Evolutionary conservation across 768 basidiomycete genomes (phyloP).

Genomic region (Calocybe indica): DNA sequence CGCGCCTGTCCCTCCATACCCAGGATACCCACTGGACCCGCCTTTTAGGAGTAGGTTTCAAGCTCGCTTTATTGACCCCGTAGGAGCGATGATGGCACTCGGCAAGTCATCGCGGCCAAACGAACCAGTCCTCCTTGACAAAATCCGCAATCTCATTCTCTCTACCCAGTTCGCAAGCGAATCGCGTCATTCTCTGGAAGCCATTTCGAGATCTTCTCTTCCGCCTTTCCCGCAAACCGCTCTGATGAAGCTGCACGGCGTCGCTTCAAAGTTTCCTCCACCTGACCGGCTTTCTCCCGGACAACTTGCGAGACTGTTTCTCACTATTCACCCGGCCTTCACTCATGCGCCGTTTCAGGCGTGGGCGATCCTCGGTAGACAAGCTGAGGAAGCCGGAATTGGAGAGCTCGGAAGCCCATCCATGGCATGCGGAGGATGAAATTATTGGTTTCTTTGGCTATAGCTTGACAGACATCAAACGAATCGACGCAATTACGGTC

Average conservation of each 20-base stretch:
- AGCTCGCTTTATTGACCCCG: conserved; percentile 59
- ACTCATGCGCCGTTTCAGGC: conserved; percentile 51
- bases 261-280: conserved; percentile 46
- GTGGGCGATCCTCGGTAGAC: conserved; percentile 55
- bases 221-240: conserved; percentile 65
- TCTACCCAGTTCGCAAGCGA: conserved; percentile 62
- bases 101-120: conserved; percentile 11
- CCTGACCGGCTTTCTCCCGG: conserved; percentile 31
- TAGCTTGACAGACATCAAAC: conserved; percentile 30
- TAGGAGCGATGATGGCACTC: conserved; percentile 45
- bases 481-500: conserved; percentile 34
- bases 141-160: conserved; percentile 51
- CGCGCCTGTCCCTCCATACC: conserved; percentile 63
- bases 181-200: conserved; percentile 45
- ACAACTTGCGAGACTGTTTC: conserved; percentile 48
- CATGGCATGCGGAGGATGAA: conserved; percentile 32
- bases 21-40: conserved; percentile 61
- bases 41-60: conserved; percentile 68
- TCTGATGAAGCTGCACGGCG: conserved; percentile 39
- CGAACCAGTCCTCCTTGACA: conserved; percentile 21
- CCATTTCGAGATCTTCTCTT: conserved; percentile 44
- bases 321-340: conserved; percentile 56
- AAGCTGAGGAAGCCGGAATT: conserved; percentile 47
- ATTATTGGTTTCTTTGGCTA: conserved; percentile 50
- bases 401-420: conserved; percentile 47